A percentile compares a stretch with the other conserved stretches of the same genome.
Conservation (phyloP, 139 green algal genomes). For the Chlamydomonas urium region DNA sequence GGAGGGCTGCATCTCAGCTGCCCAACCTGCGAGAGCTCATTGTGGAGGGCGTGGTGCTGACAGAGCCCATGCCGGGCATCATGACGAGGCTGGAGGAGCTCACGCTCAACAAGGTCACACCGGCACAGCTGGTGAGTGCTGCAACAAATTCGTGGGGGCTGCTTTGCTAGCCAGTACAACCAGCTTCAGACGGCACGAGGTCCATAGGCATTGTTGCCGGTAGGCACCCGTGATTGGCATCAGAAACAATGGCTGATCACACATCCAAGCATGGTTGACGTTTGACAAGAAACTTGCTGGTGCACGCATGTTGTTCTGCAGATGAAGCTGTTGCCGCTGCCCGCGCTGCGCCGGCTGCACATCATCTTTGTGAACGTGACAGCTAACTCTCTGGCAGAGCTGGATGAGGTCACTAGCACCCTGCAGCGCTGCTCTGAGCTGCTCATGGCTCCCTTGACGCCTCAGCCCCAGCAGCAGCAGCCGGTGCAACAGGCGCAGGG, state of each 20-base stretch:
- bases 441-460: not conserved
- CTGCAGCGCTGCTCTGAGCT: not conserved
- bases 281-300: too few species aligned
- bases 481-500: too few species aligned
- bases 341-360: not conserved
- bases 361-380: conserved; percentile 8
- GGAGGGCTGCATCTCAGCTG: not conserved
- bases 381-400: not conserved
- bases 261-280: too few species aligned
- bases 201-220: too few species aligned
- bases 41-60: conserved; percentile 1
- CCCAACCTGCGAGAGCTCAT: not conserved
- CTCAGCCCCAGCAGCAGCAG: not conserved
- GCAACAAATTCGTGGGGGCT: too few species aligned
- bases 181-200: too few species aligned
- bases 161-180: too few species aligned
- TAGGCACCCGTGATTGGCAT: too few species aligned
- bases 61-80: not conserved
- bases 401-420: not conserved
- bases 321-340: not conserved
- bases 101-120: not conserved
- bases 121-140: conserved; percentile 4
- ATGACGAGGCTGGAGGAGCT: not conserved
- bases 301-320: too few species aligned
- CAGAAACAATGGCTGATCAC: too few species aligned